Evolutionary conservation across 495 filamentous ascomycete genomes (phyloP).

Genomic region (Aspergillus hancockii): DNA sequence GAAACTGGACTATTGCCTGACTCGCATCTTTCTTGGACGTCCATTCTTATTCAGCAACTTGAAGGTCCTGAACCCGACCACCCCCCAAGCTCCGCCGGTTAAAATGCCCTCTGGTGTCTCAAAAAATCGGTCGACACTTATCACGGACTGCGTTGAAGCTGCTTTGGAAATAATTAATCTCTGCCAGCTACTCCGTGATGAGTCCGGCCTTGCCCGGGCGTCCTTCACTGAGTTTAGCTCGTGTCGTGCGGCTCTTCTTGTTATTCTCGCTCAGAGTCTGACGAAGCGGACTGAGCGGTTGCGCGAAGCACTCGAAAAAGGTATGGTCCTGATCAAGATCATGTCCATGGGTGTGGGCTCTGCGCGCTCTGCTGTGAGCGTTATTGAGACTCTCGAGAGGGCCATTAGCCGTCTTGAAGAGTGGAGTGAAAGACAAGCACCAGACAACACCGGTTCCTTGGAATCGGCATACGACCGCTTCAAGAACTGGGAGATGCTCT

Average conservation of each 20-base stretch:
- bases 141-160: slow-evolving; percentile 51
- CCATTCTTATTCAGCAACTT: slow-evolving; percentile 52
- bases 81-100: slow-evolving; percentile 22
- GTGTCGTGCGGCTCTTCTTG: slow-evolving; percentile 50
- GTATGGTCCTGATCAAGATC: slow-evolving; percentile 51
- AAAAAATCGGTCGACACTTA: slow-evolving; percentile 43
- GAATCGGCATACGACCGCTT: slow-evolving; percentile 53
- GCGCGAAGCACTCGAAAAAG: slow-evolving; percentile 46
- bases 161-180: slow-evolving; percentile 52
- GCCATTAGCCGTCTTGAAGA: slow-evolving; percentile 48
- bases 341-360: slow-evolving; percentile 55
- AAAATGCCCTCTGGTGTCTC: slow-evolving; percentile 39
- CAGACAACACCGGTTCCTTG: slow-evolving; percentile 28
- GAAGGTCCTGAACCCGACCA: slow-evolving; percentile 30
- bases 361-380: slow-evolving; percentile 49
- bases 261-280: slow-evolving; percentile 51
- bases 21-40: slow-evolving; percentile 49
- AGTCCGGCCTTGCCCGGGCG: slow-evolving; percentile 50
- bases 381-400: slow-evolving; percentile 54
- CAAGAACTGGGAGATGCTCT: slow-evolving; percentile 56
- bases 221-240: slow-evolving; percentile 56
- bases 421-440: slow-evolving; percentile 40
- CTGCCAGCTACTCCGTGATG: slow-evolving; percentile 48
- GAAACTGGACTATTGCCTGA: slow-evolving; percentile 51
- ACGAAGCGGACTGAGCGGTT: slow-evolving; percentile 50